Evolutionary conservation across 257 asterid genomes (phyloP).

Genomic region (Knoxia roxburghii): DNA sequence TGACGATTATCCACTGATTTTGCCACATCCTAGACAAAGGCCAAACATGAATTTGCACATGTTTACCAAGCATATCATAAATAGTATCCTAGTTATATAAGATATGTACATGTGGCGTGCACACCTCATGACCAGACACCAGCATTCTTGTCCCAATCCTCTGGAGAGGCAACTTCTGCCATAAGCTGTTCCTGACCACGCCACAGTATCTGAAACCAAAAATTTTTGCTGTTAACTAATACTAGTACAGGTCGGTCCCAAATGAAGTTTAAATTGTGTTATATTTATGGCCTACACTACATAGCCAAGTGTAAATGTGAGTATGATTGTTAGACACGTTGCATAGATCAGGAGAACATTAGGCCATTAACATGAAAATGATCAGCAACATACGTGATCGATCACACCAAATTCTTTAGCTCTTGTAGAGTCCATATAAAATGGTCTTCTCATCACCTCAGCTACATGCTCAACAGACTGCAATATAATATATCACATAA

Average conservation of each 20-base stretch:
- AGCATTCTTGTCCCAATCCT: constrained; percentile 72
- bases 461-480: constrained; percentile 71
- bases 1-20: too few relatives aligned
- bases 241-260: not conserved
- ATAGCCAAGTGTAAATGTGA: not conserved
- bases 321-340: not conserved
- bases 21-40: too few relatives aligned
- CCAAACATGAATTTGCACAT: too few relatives aligned
- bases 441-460: constrained; percentile 58
- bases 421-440: constrained; percentile 61
- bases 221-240: constrained; percentile 13
- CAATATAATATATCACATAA: constrained; percentile 15
- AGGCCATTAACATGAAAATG: not conserved
- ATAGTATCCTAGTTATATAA: too few relatives aligned
- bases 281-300: too few relatives aligned
- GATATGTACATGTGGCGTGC: too few relatives aligned
- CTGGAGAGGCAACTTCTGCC: constrained; percentile 63
- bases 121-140: constrained; percentile 61
- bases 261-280: not conserved
- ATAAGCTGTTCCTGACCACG: constrained; percentile 71
- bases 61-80: too few relatives aligned
- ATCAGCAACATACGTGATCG: constrained; percentile 56
- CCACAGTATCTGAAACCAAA: constrained; percentile 67
- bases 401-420: constrained; percentile 87
- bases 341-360: not conserved